A percentile compares a stretch with the other conserved stretches of the same genome.
Conservation (phyloP, 2,329 filamentous ascomycete genomes). For the Keithomyces neogunnii region DNA sequence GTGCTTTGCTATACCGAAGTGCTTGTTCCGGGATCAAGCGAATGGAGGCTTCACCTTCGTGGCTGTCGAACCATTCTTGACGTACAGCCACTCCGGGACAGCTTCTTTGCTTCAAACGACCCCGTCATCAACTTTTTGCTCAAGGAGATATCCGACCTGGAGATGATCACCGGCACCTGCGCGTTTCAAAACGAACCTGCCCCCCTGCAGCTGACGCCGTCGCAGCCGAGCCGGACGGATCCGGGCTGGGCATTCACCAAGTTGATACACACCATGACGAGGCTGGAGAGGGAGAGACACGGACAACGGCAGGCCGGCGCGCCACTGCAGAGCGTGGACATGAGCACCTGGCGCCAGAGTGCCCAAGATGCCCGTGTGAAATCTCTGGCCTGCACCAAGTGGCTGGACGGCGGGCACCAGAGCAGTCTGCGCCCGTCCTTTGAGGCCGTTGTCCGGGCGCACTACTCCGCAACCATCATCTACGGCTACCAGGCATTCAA, state of each 20-base stretch:
- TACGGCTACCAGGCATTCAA: constrained; percentile 14
- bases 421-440: constrained; percentile 7
- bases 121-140: constrained; percentile 5
- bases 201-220: neutral
- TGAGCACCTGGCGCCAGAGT: constrained; percentile 2
- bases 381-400: constrained; percentile 6
- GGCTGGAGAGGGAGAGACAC: constrained; percentile 3
- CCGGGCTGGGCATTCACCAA: constrained; percentile 7
- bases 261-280: constrained; percentile 5
- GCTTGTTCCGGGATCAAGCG: constrained; percentile 5
- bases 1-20: constrained; percentile 8
- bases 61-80: constrained; percentile 6
- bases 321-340: neutral
- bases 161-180: constrained; percentile 4
- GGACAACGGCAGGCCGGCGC: neutral
- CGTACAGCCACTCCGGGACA: neutral
- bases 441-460: constrained; percentile 9
- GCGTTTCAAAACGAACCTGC: constrained; percentile 3
- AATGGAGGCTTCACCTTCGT: constrained; percentile 8
- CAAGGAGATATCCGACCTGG: constrained; percentile 8
- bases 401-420: constrained; percentile 5
- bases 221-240: neutral
- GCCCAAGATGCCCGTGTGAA: neutral
- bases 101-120: neutral
- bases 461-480: constrained; percentile 12